Percentiles rank a stretch among this genome's conserved stretches.
These are phyloP conservation scores for Torulaspora indica DNA, from an alignment of 805 yeast species.

Conservation along the genomic window DNA sequence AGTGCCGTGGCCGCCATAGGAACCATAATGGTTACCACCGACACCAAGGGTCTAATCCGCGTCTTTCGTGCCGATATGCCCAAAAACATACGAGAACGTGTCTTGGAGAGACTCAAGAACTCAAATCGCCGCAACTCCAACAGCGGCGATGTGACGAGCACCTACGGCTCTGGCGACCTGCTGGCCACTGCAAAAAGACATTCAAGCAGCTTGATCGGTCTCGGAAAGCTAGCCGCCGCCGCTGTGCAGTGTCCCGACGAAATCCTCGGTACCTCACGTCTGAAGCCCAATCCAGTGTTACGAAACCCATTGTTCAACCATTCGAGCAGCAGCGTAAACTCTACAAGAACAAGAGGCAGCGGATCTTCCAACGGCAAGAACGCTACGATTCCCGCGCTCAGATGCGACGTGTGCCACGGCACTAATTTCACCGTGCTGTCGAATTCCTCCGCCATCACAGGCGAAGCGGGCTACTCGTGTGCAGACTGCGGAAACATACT, in stretches of 20 bases:
- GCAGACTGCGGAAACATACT: constrained; percentile 30
- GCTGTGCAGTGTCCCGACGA: not conserved
- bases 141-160: constrained; percentile 9
- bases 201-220: not conserved
- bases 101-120: constrained; percentile 25
- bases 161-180: not conserved
- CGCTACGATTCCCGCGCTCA: constrained; percentile 7
- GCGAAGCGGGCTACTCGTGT: constrained; percentile 22
- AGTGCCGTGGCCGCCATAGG: constrained; percentile 36
- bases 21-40: constrained; percentile 68
- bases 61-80: constrained; percentile 81
- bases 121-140: constrained; percentile 1
- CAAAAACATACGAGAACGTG: constrained; percentile 39
- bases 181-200: not conserved
- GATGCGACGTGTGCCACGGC: constrained; percentile 31
- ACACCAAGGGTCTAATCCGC: constrained; percentile 64
- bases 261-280: constrained; percentile 1
- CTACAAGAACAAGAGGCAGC: constrained; percentile 13
- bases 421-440: constrained; percentile 20
- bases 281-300: constrained; percentile 19
- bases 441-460: constrained; percentile 8
- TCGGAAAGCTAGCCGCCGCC: not conserved
- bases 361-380: constrained; percentile 7
- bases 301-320: constrained; percentile 16
- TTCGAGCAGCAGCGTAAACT: constrained; percentile 17